Evolutionary conservation across 768 basidiomycete genomes (phyloP).

Genomic region (Cystofilobasidium capitatum): DNA sequence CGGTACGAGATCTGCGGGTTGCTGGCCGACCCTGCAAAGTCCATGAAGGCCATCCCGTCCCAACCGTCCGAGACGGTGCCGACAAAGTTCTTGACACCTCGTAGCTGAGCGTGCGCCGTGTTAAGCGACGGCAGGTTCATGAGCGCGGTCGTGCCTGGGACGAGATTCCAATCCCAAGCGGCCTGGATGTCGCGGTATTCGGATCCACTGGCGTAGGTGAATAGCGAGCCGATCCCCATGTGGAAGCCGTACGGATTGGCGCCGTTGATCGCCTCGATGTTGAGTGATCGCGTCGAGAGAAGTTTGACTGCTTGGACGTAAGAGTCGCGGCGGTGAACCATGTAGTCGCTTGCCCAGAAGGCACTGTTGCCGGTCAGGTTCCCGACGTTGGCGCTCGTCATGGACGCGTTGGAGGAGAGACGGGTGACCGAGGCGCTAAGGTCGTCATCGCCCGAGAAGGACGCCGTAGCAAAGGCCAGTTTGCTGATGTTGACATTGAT

Average conservation of each 20-base stretch:
- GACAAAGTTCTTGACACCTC: conserved; percentile 52
- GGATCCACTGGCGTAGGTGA: conserved; percentile 55
- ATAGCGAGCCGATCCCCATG: conserved; percentile 55
- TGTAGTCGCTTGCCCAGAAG: conserved; percentile 61
- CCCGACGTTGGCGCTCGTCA: conserved; percentile 50
- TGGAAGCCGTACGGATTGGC: conserved; percentile 64
- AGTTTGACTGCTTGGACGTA: conserved; percentile 57
- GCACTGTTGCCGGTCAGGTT: conserved; percentile 51
- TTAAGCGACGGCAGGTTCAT: conserved; percentile 50
- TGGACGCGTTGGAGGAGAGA: conserved; percentile 26
- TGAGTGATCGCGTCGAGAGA: conserved; percentile 52
- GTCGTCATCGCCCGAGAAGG: conserved; percentile 45
- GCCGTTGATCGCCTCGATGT: conserved; percentile 57
- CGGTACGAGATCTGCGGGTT: conserved; percentile 48
- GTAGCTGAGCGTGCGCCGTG: conserved; percentile 44
- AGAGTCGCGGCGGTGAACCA: conserved; percentile 56
- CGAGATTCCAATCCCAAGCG: conserved; percentile 67
- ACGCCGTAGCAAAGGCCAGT: conserved; percentile 46
- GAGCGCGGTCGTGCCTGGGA: conserved; percentile 62
- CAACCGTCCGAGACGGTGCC: conserved; percentile 56
- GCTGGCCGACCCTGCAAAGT: conserved; percentile 57
- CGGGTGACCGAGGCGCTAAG: conserved; percentile 13
- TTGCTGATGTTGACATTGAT: conserved; percentile 53
- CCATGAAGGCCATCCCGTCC: conserved; percentile 54
- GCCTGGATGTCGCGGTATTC: conserved; percentile 67